Base-by-base conservation (phyloP, 345 rosid species). In the Salix suchowensis region DNA sequence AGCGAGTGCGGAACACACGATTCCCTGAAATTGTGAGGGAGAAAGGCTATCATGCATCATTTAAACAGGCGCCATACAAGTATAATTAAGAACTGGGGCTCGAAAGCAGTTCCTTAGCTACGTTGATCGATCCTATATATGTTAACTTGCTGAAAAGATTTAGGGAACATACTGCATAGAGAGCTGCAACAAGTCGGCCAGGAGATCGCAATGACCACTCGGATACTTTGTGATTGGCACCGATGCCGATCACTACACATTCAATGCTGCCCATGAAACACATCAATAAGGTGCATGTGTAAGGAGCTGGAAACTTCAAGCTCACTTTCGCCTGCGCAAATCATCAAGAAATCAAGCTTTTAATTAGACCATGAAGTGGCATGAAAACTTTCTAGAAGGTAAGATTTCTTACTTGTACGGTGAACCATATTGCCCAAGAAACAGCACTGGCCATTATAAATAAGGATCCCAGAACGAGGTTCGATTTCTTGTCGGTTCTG, bases 271-370 rank as follows among this genome's bases (percentile, higher is more conserved):
- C 91, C 91, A 92, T 87, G 23, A 88, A 73, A 78, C 93, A 91
- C 96, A 88, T 88, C 50, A 96, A 68, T 9, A 86, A 80, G 11
- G 96, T 96, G 86, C 85, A 84, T 1, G 97, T 92, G 90, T 89
- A 92, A 3, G 98, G 98, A 78, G 95, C 98, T 39, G 90, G 87
- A 77, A 92, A 96, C 50, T 76, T 88, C 70, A 79, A 78, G 79
- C 91, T 89, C 82, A 92, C 72, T 65, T 79, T 84, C n/a, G 86
- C 91, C 97, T 91, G 90, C 52, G 14, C 18, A 70, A 30, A 36
- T 34, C 16, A 7, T n/a, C 46, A 26, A 16, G 39, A 19, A 60
- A 74, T 6, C 5, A 24, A 74, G 15, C 16, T 61, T 34, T 24
- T 23, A 24, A 24, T 24, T 24, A 15, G 15, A 28, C 64, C 64